These are phyloP conservation scores for Magnolia kwangsiensis DNA, from an alignment of 164 flowering plant genomes.

Conservation along the genomic window DNA sequence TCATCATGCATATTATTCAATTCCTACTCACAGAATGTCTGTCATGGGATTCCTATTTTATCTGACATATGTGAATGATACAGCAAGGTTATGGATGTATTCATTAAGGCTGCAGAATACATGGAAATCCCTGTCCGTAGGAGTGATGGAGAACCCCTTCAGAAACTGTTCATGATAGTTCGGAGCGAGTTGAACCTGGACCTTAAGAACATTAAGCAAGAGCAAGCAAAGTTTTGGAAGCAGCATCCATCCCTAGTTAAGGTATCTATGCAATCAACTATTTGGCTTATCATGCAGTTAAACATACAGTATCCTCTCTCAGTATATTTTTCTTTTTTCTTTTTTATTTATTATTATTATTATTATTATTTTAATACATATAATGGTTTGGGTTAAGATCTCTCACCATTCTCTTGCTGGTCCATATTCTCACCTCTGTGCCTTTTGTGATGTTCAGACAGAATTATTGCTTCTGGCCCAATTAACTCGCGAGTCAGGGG, in stretches of 20 bases:
- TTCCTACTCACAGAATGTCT: not conserved
- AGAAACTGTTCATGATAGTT: constrained; percentile 74
- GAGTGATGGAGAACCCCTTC: constrained; percentile 87
- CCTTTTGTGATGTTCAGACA: constrained; percentile 48
- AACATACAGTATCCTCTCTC: not conserved
- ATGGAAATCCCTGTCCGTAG: constrained; percentile 92
- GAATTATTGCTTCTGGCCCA: constrained; percentile 91
- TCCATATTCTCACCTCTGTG: not conserved
- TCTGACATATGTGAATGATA: constrained; percentile 13
- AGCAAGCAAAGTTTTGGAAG: constrained; percentile 98
- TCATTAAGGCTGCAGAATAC: constrained; percentile 90
- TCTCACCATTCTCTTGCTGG: not conserved
- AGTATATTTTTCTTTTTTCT: too few species aligned
- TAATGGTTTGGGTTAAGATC: not conserved
- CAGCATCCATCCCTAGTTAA: constrained; percentile 87
- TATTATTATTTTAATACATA: too few species aligned
- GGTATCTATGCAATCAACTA: constrained; percentile 31
- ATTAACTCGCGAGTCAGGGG: constrained; percentile 67
- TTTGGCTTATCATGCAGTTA: not conserved
- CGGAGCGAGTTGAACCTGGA: constrained; percentile 92
- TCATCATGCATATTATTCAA: not conserved
- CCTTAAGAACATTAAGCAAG: constrained; percentile 84
- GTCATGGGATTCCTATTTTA: not conserved
- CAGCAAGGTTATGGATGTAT: constrained; percentile 98
- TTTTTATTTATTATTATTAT: too few species aligned